Evolutionary conservation across 2,329 filamentous ascomycete species (phyloP).

Genomic region (Calonectria pseudoreteaudii): DNA sequence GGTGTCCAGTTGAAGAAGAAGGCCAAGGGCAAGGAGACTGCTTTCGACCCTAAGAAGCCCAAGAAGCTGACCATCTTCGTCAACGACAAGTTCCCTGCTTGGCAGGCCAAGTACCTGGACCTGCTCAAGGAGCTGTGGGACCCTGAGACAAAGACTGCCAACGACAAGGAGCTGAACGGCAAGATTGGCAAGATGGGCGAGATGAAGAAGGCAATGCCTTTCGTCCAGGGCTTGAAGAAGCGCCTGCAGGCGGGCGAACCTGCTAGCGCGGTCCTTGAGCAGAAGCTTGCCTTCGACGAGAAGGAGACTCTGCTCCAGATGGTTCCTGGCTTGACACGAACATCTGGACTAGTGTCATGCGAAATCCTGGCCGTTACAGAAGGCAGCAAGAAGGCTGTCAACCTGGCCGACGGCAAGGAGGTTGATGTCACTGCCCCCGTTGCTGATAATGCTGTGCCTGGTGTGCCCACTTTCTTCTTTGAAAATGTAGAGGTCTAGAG

Average conservation of each 20-base stretch:
- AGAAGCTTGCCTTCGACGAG: constrained; percentile 91
- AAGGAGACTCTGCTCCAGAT: constrained; percentile 80
- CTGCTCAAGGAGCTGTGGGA: constrained; percentile 80
- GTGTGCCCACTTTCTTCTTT: constrained; percentile 85
- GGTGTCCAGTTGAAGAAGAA: constrained; percentile 87
- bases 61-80: constrained; percentile 92
- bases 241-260: constrained; percentile 79
- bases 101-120: constrained; percentile 93
- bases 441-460: constrained; percentile 84
- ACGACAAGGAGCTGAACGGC: constrained; percentile 85
- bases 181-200: constrained; percentile 85
- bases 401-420: constrained; percentile 64
- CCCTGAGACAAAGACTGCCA: constrained; percentile 67
- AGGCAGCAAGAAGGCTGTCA: constrained; percentile 72
- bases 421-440: constrained; percentile 67
- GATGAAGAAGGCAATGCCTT: constrained; percentile 99
- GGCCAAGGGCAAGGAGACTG: constrained; percentile 87
- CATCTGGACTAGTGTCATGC: constrained; percentile 75
- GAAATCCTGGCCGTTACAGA: constrained; percentile 80
- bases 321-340: constrained; percentile 82
- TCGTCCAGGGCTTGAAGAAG: constrained; percentile 88
- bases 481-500: constrained; percentile 74
- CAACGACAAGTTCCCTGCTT: constrained; percentile 83
- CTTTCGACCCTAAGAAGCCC: constrained; percentile 90
- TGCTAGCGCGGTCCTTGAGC: constrained; percentile 77